A percentile compares a stretch with the other conserved stretches of the same genome.
Conservation (phyloP, 1,139 yeast species). For the Wickerhamiella pararugosa region DNA sequence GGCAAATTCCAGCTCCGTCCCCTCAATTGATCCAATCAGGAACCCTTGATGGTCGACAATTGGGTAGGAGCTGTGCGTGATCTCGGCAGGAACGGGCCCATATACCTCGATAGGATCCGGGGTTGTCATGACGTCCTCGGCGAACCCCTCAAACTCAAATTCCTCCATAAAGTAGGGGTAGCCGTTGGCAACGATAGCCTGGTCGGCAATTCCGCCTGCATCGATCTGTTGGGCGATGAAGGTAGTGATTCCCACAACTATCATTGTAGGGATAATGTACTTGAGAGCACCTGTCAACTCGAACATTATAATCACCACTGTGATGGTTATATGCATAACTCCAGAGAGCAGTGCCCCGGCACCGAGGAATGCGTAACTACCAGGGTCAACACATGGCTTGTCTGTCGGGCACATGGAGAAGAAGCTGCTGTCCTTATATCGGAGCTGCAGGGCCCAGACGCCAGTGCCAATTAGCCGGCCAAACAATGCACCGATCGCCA, state of each 20-base stretch:
- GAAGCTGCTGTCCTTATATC: slow-evolving; percentile 28
- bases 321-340: slow-evolving; percentile 78
- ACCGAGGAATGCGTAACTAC: slow-evolving; percentile 89
- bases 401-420: slow-evolving; percentile 34
- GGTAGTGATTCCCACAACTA: slow-evolving; percentile 85
- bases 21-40: slow-evolving; percentile 16
- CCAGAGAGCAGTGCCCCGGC: slow-evolving; percentile 96
- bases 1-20: not conserved
- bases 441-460: slow-evolving; percentile 41
- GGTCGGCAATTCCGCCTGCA: slow-evolving; percentile 83
- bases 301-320: slow-evolving; percentile 95
- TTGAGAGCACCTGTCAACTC: slow-evolving; percentile 89
- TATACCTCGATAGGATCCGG: slow-evolving; percentile 8
- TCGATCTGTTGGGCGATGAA: slow-evolving; percentile 64
- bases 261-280: slow-evolving; percentile 90
- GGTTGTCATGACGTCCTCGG: slow-evolving; percentile 12
- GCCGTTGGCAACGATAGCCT: slow-evolving; percentile 81
- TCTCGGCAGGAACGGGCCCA: slow-evolving; percentile 4
- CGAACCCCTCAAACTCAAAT: slow-evolving; percentile 35
- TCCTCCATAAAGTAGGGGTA: slow-evolving; percentile 69
- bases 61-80: slow-evolving; percentile 14
- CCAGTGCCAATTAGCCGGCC: slow-evolving; percentile 72
- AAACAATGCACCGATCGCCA: slow-evolving; percentile 94
- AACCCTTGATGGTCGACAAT: slow-evolving; percentile 51
- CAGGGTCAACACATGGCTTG: slow-evolving; percentile 65